Percentiles rank a stretch among this genome's conserved stretches.
These are phyloP conservation scores for Cunninghamia lanceolata DNA, from an alignment of 75 land plant species.

Conservation along the genomic window DNA sequence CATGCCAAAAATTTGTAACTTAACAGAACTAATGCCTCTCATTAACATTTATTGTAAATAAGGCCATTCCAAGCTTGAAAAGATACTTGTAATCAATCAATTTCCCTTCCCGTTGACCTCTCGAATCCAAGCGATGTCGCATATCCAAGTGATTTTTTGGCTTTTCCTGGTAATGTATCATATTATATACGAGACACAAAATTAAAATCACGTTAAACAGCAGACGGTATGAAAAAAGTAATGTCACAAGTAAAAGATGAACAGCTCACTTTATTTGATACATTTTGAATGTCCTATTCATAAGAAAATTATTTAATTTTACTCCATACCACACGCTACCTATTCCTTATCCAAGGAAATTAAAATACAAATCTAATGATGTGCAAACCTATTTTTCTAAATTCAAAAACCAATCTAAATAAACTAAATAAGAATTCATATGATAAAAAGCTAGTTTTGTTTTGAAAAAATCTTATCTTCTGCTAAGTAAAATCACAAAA, in stretches of 20 bases:
- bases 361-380: neutral
- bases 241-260: neutral
- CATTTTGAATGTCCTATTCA: neutral
- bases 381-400: neutral
- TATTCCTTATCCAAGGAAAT: neutral
- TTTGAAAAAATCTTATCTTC: neutral
- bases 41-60: neutral
- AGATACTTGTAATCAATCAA: slow-evolving; percentile 90
- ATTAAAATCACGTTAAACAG: neutral
- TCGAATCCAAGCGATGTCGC: slow-evolving; percentile 90
- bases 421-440: neutral
- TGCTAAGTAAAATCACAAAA: neutral
- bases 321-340: neutral
- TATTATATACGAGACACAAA: neutral
- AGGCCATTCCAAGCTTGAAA: neutral
- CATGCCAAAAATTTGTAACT: neutral
- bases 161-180: slow-evolving; percentile 61
- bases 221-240: neutral
- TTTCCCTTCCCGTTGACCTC: slow-evolving; percentile 93
- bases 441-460: neutral
- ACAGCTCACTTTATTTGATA: neutral
- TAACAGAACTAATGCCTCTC: neutral
- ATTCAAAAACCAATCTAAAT: neutral
- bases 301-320: neutral
- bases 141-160: slow-evolving; percentile 92